phyloP scores from a whole-genome alignment of 2,329 filamentous ascomycete genomes.

The Fusarium poae region DNA sequence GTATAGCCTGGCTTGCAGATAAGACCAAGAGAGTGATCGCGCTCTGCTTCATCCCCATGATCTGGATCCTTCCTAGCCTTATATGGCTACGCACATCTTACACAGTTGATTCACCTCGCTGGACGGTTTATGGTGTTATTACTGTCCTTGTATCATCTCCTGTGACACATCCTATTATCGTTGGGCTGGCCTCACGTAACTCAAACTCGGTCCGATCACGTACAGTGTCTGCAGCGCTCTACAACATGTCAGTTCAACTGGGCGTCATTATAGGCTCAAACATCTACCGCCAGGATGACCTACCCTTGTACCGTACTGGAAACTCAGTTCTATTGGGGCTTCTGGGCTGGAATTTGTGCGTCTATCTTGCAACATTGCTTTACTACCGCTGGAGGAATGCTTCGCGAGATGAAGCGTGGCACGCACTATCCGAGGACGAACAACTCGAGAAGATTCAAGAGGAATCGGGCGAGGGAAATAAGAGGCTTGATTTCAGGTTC shows the following conservation, averaged over 20 bases:
- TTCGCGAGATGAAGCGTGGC: not conserved
- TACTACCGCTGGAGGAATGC: not conserved
- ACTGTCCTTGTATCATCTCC: not conserved
- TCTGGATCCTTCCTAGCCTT: not conserved
- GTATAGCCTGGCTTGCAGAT: not conserved
- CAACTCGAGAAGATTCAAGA: not conserved
- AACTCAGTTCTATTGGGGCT: not conserved
- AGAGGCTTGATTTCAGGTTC: not conserved
- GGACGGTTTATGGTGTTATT: not conserved
- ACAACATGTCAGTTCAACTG: not conserved
- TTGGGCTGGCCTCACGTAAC: not conserved
- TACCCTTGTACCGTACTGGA: not conserved
- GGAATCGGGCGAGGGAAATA: not conserved
- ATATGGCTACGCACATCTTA: not conserved
- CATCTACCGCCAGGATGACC: not conserved
- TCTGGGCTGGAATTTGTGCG: not conserved
- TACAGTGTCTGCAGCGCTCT: not conserved
- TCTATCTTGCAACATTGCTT: not conserved
- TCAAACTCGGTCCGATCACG: not conserved
- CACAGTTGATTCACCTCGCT: fast-evolving
- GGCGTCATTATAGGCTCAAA: not conserved
- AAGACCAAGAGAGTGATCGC: not conserved
- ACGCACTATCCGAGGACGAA: not conserved
- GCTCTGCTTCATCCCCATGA: not conserved
- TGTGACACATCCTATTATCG: not conserved